phyloP scores from a whole-genome alignment of 2,329 filamentous ascomycete species.

The Aspergillus carbonarius region DNA sequence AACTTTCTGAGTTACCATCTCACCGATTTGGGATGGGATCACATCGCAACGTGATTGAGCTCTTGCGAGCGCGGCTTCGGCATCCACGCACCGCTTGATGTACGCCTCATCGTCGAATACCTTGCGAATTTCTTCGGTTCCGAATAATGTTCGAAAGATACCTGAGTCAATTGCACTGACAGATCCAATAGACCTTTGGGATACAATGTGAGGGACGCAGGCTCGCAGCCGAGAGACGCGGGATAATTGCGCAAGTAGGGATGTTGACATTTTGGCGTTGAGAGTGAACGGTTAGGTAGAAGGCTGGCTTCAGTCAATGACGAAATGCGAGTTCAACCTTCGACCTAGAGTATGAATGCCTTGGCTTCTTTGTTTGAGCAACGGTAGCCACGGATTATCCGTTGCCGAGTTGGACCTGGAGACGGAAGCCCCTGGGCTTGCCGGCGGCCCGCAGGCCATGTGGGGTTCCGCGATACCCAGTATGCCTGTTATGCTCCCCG shows the following conservation, averaged over 20 bases:
- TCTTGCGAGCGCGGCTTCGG: conserved; percentile 53
- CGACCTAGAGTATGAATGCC: too few species aligned
- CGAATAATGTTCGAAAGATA: conserved; percentile 14
- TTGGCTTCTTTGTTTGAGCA: too few species aligned
- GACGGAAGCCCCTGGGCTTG: not conserved
- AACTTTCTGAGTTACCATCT: conserved; percentile 38
- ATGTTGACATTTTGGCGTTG: not conserved
- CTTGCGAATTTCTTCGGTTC: conserved; percentile 15
- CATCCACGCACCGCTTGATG: conserved; percentile 48
- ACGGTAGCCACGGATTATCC: too few species aligned
- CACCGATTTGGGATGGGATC: conserved; percentile 44
- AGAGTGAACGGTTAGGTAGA: not conserved
- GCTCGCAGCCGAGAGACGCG: conserved; percentile 11
- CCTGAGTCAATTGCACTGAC: conserved; percentile 21
- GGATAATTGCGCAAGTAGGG: conserved; percentile 15
- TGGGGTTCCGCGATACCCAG: not conserved
- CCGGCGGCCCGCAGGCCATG: not conserved
- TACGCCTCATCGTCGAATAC: conserved; percentile 52
- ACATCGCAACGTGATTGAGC: conserved; percentile 51
- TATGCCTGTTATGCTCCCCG: too few species aligned
- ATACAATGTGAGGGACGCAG: conserved; percentile 53
- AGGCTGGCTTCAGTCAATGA: not conserved
- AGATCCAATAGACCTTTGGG: conserved; percentile 58
- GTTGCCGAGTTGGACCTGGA: too few species aligned
- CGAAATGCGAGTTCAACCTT: not conserved